Conservation (phyloP, 2,329 filamentous ascomycete species). For the Colletotrichum sp. region DNA sequence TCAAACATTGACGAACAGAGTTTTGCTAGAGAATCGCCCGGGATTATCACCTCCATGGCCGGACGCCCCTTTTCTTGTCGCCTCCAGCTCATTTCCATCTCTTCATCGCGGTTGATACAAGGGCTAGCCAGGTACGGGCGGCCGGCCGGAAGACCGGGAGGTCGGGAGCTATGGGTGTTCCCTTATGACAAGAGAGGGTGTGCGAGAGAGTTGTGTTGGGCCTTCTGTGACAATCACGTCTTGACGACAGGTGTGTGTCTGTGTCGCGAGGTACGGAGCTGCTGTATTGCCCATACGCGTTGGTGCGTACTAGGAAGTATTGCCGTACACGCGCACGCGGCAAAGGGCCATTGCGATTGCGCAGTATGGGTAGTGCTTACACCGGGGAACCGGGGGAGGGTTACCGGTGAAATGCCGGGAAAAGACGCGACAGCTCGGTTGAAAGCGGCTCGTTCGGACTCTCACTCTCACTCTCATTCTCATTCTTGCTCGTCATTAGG, state of each 20-base stretch:
- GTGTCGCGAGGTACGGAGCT: background rate
- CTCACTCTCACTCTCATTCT: background rate
- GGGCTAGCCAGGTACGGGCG: conserved; percentile 1
- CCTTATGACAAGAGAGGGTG: background rate
- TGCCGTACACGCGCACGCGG: background rate
- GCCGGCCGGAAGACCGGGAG: conserved; percentile 11
- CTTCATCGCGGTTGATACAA: background rate
- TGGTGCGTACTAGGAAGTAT: background rate
- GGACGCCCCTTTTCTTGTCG: background rate
- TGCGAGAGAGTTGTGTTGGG: background rate
- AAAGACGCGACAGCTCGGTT: background rate
- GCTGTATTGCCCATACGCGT: background rate
- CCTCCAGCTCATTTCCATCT: background rate
- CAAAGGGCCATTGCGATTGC: background rate
- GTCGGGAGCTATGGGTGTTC: background rate
- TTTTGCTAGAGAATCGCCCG: background rate
- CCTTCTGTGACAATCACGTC: background rate
- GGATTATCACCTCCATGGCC: background rate
- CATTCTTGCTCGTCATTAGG: background rate
- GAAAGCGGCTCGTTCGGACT: background rate
- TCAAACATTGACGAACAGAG: background rate
- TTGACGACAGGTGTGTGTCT: background rate
- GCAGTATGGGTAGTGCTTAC: background rate
- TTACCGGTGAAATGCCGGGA: background rate
- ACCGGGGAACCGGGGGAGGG: conserved; percentile 11